Evolutionary conservation across 192 early-diverging fungal genomes (phyloP), one percentile per base, ranked within the genome.

Genomic region (Oehlia diaphana): DNA sequence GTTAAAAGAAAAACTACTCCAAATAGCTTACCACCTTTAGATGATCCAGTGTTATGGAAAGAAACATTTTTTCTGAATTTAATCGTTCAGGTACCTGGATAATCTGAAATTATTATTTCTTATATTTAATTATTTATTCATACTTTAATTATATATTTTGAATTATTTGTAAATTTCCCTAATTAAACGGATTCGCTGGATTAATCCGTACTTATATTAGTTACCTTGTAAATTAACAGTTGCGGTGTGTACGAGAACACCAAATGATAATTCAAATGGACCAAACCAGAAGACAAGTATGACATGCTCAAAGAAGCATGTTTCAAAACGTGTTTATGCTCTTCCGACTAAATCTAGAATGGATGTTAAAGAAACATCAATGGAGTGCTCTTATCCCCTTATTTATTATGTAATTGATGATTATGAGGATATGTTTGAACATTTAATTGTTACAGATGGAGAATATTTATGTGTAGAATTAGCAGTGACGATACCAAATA

Each of bases 351-450:
- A 95, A 85, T 95, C 95, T 44, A 91, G 93, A 69, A 95, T 97
- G 91, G 95, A 96, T 85, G 87, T 93, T 81, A 96, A 94, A 79
- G 93, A 95, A 72, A 89, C 91, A 14, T 92, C 94, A 68, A 94
- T 94, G 86, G 96, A 97, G 81, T 94, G 92, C 81, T 96, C 95
- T 19, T 96, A 93, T 82, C 96, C 96, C 9, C 83, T 93, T 79
- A 94, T 97, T 47, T 96, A 97, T 86, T 97, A 96, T 86, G 93
- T 94, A 44, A 92, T 96, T 72, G 94, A 96, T 84, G 95, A 97
- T 87, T 97, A 92, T 84, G 94, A 97, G 80, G 94, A 94, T 72
- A 89, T 91, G 83, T 94, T 95, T 83, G 89, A 96, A 77, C 94
- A 97, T 85, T 87, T 97, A 81, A 90, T 94, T 79, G 92, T 97